phyloP scores from a whole-genome alignment of 1,284 basidiomycete genomes.

The Moesziomyces parantarcticus region DNA sequence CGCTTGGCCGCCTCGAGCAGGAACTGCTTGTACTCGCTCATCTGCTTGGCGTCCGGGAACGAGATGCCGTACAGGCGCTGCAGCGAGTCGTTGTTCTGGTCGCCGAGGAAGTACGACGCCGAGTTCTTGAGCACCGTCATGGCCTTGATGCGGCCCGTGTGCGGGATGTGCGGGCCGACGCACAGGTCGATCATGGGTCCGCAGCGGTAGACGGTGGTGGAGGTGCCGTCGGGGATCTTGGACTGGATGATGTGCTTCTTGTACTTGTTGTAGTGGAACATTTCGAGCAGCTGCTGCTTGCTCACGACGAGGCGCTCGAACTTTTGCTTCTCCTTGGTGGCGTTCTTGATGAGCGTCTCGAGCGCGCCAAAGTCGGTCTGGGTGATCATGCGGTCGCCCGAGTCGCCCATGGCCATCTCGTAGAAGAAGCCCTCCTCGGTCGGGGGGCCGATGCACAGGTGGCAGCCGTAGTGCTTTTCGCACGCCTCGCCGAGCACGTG shows the following conservation, averaged over 20 bases:
- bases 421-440: slow-evolving; percentile 99
- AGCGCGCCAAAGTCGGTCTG: slow-evolving; percentile 85
- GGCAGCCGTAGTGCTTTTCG: slow-evolving; percentile 96
- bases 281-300: slow-evolving; percentile 92
- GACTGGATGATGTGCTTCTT: slow-evolving; percentile 95
- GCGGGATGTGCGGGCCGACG: slow-evolving; percentile 95
- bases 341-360: slow-evolving; percentile 87
- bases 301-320: slow-evolving; percentile 93
- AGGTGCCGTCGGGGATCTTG: slow-evolving; percentile 95
- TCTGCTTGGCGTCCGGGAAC: slow-evolving; percentile 97
- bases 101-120: slow-evolving; percentile 97
- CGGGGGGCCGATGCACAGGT: slow-evolving; percentile 95
- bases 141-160: slow-evolving; percentile 95
- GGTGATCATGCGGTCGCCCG: slow-evolving; percentile 57
- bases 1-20: slow-evolving; percentile 95
- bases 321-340: slow-evolving; percentile 95
- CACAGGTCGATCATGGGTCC: slow-evolving; percentile 99
- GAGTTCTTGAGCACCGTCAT: slow-evolving; percentile 76
- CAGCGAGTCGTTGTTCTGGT: slow-evolving; percentile 91
- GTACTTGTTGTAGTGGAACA: slow-evolving; percentile 99
- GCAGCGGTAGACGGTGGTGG: slow-evolving; percentile 97
- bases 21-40: slow-evolving; percentile 95
- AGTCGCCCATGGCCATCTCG: slow-evolving; percentile 78
- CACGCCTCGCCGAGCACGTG: slow-evolving; percentile 98
- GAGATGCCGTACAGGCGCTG: slow-evolving; percentile 99